phyloP scores from a whole-genome alignment of 225 moss, liverwort and hornwort genomes.

The Pleurozium schreberi region DNA sequence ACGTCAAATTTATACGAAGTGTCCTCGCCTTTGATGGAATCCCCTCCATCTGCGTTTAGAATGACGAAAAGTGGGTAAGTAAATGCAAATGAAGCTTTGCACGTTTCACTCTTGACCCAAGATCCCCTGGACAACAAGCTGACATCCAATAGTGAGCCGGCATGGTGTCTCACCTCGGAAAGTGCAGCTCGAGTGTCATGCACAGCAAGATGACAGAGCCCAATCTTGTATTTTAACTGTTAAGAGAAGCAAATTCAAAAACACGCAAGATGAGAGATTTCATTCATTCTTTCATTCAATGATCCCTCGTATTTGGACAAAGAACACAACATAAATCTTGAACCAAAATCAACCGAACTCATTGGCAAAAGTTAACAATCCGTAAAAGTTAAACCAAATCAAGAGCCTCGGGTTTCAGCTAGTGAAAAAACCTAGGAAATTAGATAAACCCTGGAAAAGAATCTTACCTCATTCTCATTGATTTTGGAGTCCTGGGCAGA shows the following conservation, averaged over 20 bases:
- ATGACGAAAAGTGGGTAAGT: neutral
- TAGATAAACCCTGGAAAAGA: neutral
- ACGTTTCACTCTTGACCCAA: neutral
- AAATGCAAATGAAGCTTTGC: neutral
- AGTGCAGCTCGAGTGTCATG: conserved; percentile 84
- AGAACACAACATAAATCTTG: neutral
- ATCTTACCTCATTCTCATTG: conserved; percentile 70
- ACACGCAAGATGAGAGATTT: neutral
- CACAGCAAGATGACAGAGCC: conserved; percentile 81
- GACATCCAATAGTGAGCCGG: neutral
- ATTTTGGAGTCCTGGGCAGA: conserved; percentile 33
- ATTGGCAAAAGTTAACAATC: neutral
- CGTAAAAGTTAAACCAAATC: neutral
- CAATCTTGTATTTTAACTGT: conserved; percentile 90
- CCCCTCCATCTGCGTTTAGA: conserved; percentile 70
- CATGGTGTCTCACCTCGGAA: conserved; percentile 51
- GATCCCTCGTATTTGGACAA: neutral
- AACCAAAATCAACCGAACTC: neutral
- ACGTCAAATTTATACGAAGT: conserved; percentile 74
- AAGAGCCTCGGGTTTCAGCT: neutral
- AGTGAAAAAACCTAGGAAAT: neutral
- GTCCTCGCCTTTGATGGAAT: conserved; percentile 84
- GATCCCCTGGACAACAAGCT: neutral
- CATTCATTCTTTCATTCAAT: neutral
- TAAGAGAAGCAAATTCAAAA: neutral